These are phyloP conservation scores for Bretschneidera sinensis DNA, from an alignment of 345 rosid genomes.

Conservation along the genomic window DNA sequence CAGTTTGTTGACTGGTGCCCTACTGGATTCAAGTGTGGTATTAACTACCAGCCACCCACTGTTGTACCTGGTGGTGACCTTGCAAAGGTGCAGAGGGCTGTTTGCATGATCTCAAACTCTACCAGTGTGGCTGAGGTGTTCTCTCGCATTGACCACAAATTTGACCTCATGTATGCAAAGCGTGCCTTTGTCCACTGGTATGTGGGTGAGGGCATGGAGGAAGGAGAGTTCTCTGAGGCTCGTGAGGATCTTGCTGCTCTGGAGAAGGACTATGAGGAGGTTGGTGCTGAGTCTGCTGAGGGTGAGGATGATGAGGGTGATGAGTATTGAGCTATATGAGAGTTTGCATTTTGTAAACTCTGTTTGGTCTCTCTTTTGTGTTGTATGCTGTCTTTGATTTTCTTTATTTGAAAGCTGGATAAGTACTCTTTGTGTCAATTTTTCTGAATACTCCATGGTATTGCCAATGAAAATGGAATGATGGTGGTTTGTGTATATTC, in stretches of 20 bases:
- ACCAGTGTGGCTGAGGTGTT: slow-evolving; percentile 78
- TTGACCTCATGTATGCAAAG: slow-evolving; percentile 71
- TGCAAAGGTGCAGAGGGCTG: slow-evolving; percentile 75
- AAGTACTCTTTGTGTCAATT: no score
- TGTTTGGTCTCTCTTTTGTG: no score
- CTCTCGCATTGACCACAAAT: slow-evolving; percentile 68
- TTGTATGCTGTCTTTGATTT: no score
- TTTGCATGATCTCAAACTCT: slow-evolving; percentile 77
- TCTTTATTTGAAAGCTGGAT: no score
- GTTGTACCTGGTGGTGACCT: slow-evolving; percentile 82
- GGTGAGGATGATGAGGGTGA: slow-evolving; percentile 62
- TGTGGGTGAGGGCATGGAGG: slow-evolving; percentile 85
- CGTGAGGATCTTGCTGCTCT: slow-evolving; percentile 79
- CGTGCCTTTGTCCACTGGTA: slow-evolving; percentile 82
- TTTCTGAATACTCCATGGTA: no score
- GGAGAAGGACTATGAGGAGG: no score
- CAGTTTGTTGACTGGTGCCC: slow-evolving; percentile 84
- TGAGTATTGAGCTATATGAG: slow-evolving; percentile 42
- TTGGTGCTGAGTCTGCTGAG: slow-evolving; percentile 71
- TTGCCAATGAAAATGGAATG: no score
- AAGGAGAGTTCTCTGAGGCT: slow-evolving; percentile 76
- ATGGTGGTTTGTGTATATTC: no score
- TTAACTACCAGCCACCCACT: slow-evolving; percentile 77
- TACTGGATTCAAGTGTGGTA: slow-evolving; percentile 75
- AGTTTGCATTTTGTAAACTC: no score